phyloP scores from a whole-genome alignment of 1,284 basidiomycete species.

The Ceratobasidium sp. region DNA sequence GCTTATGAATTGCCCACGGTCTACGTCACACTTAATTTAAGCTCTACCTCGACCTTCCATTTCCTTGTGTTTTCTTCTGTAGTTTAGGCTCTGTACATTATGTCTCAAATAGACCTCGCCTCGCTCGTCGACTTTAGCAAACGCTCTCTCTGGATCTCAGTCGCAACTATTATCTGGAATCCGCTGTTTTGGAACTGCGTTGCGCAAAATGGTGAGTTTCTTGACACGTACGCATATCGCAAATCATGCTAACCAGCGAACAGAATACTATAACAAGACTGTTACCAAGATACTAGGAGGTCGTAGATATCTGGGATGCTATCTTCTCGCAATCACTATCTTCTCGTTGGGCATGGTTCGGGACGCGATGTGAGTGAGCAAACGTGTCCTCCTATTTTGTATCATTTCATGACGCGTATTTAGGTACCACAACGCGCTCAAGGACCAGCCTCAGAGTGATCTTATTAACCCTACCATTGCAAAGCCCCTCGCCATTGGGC shows the following conservation, averaged over 20 bases:
- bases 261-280: constrained; percentile 87
- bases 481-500: constrained; percentile 67
- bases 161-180: constrained; percentile 84
- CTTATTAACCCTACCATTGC: constrained; percentile 59
- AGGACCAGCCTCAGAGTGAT: constrained; percentile 71
- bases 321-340: constrained; percentile 91
- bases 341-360: constrained; percentile 88
- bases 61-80: not conserved
- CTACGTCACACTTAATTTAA: constrained; percentile 33
- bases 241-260: constrained; percentile 55
- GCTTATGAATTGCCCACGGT: constrained; percentile 24
- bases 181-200: constrained; percentile 96
- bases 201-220: constrained; percentile 84
- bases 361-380: constrained; percentile 79
- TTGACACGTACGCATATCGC: constrained; percentile 14
- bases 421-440: constrained; percentile 80
- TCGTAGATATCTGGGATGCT: constrained; percentile 82
- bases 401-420: constrained; percentile 12
- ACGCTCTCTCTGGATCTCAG: constrained; percentile 73
- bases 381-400: constrained; percentile 22
- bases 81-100: constrained; percentile 39
- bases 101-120: constrained; percentile 39
- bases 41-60: not conserved
- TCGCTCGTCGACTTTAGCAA: constrained; percentile 71
- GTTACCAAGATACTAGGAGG: constrained; percentile 85